phyloP scores from a whole-genome alignment of 345 rosid genomes.

The Salix exigua region DNA sequence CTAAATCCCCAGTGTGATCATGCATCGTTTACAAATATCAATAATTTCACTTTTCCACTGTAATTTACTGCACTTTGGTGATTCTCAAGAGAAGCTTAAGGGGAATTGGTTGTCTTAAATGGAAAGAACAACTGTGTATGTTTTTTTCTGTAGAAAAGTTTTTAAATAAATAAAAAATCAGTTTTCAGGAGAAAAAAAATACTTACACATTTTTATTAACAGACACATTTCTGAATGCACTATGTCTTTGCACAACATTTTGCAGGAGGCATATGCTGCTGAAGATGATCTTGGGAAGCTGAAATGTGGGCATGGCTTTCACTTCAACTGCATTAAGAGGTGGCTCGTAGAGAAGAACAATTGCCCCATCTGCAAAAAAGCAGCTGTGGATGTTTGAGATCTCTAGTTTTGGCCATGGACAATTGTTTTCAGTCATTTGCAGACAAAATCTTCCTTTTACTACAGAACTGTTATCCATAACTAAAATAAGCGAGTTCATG shows the following conservation, averaged over 20 bases:
- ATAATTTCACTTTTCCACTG: not conserved
- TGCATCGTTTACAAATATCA: not conserved
- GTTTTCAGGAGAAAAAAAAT: too few relatives aligned
- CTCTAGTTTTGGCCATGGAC: not conserved
- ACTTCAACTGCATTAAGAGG: slow-evolving; percentile 31
- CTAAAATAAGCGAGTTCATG: not conserved
- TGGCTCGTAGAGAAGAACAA: slow-evolving; percentile 36
- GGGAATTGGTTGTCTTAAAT: not conserved
- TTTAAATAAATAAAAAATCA: not conserved
- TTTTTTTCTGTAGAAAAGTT: not conserved
- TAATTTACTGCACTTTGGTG: not conserved
- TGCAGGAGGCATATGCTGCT: slow-evolving; percentile 32
- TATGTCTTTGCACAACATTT: not conserved
- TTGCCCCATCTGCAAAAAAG: slow-evolving; percentile 42
- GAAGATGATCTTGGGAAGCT: slow-evolving; percentile 30
- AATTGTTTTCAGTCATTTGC: not conserved
- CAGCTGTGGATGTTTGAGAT: slow-evolving; percentile 9
- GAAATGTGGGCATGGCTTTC: slow-evolving; percentile 39
- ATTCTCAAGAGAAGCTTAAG: not conserved
- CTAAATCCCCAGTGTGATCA: not conserved
- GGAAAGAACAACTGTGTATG: not conserved
- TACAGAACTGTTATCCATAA: not conserved
- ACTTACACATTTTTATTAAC: too few relatives aligned
- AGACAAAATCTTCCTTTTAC: not conserved
- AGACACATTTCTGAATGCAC: not conserved